phyloP scores from a whole-genome alignment of 2,329 filamentous ascomycete genomes.

The Fusarium chuoi region DNA sequence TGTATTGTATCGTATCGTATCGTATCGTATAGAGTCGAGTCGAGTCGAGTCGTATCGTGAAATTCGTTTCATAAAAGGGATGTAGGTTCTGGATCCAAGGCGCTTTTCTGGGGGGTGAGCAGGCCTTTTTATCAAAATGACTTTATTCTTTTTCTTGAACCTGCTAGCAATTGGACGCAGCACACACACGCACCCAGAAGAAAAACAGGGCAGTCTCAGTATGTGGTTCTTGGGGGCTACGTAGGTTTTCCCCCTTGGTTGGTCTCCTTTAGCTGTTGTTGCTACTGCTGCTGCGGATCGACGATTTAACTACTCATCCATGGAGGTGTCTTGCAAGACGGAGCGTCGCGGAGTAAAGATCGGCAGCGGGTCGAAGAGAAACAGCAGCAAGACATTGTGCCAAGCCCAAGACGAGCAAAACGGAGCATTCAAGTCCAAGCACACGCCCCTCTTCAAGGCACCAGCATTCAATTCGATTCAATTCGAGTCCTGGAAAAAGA shows the following conservation, averaged over 20 bases:
- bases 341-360: slow-evolving; percentile 27
- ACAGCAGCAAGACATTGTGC: slow-evolving; percentile 12
- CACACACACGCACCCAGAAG: neutral
- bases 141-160: neutral
- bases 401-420: slow-evolving; percentile 16
- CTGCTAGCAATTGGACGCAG: neutral
- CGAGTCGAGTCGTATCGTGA: neutral
- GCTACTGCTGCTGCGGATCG: slow-evolving; percentile 21
- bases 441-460: slow-evolving; percentile 13
- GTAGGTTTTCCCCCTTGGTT: slow-evolving; percentile 3
- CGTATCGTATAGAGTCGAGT: neutral
- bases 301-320: slow-evolving; percentile 19
- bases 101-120: neutral
- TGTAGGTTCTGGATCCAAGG: slow-evolving; percentile 7
- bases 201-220: slow-evolving; percentile 21
- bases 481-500: neutral
- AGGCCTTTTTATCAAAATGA: slow-evolving; percentile 24
- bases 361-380: slow-evolving; percentile 22
- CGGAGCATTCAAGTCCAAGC: neutral
- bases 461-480: neutral
- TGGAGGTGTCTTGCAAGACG: slow-evolving; percentile 26
- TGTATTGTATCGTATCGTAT: neutral
- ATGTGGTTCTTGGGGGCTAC: slow-evolving; percentile 3
- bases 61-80: neutral
- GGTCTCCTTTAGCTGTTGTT: neutral